These are phyloP conservation scores for Gynochthodes officinalis DNA, from an alignment of 257 asterid species.

Conservation along the genomic window DNA sequence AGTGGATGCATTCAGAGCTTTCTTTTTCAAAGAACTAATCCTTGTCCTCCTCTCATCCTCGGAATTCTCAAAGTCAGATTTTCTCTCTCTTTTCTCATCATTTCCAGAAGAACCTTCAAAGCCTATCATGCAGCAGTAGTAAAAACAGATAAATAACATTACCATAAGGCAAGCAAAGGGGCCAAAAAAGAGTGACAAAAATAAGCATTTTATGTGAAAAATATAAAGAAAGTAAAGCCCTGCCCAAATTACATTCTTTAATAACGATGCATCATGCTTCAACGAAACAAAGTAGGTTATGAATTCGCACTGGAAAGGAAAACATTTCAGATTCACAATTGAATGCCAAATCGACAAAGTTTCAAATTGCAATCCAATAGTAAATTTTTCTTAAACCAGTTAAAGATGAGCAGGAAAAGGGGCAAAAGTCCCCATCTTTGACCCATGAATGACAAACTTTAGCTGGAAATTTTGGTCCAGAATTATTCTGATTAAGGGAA, in stretches of 20 bases:
- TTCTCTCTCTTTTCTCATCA: constrained; percentile 85
- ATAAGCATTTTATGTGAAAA: background rate
- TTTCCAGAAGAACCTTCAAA: constrained; percentile 88
- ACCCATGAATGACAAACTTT: background rate
- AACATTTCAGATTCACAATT: background rate
- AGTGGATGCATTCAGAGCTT: constrained; percentile 87
- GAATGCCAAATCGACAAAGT: background rate
- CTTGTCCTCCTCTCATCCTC: constrained; percentile 94
- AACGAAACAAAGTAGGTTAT: background rate
- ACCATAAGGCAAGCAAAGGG: background rate
- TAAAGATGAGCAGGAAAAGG: background rate
- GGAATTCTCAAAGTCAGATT: constrained; percentile 87
- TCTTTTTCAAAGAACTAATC: constrained; percentile 82
- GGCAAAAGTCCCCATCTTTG: background rate
- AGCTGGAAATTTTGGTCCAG: background rate
- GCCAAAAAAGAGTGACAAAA: too few species aligned
- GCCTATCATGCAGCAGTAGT: constrained; percentile 42
- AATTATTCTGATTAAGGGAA: background rate
- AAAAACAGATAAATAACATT: constrained; percentile 11
- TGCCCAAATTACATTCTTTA: background rate
- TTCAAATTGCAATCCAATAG: background rate
- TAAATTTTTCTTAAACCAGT: background rate
- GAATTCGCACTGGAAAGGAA: background rate
- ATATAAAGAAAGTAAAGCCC: background rate
- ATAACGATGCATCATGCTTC: background rate